Evolutionary conservation across 2,329 filamentous ascomycete genomes (phyloP).

Genomic region (Beauveria medogensis): DNA sequence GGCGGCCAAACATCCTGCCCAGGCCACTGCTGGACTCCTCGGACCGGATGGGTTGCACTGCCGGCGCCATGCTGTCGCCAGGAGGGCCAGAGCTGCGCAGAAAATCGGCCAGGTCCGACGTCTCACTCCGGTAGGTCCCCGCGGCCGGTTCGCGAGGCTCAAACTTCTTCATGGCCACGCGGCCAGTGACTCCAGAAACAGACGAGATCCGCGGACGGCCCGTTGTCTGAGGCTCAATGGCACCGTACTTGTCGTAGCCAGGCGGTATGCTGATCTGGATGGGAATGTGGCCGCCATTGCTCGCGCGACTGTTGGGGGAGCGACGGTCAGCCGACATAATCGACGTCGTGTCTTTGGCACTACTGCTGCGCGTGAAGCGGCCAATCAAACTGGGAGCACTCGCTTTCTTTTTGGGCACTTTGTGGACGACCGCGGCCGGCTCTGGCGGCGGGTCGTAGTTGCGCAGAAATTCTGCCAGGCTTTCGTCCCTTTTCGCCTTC

Average conservation of each 20-base stretch:
- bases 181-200: conserved; percentile 22
- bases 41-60: conserved; percentile 20
- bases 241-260: conserved; percentile 35
- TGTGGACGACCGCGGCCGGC: conserved; percentile 30
- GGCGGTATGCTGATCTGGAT: conserved; percentile 43
- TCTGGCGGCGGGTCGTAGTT: conserved; percentile 59
- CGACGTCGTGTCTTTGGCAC: conserved; percentile 19
- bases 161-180: conserved; percentile 49
- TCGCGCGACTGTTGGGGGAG: conserved; percentile 32
- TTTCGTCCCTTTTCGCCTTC: conserved; percentile 48
- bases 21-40: conserved; percentile 34
- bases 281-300: conserved; percentile 38
- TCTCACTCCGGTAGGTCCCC: conserved; percentile 39
- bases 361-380: conserved; percentile 39
- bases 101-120: conserved; percentile 65
- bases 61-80: conserved; percentile 24
- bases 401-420: conserved; percentile 53
- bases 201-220: conserved; percentile 16
- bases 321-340: conserved; percentile 22
- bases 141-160: conserved; percentile 44
- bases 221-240: conserved; percentile 17
- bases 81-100: conserved; percentile 61
- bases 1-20: conserved; percentile 41
- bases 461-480: conserved; percentile 64
- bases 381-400: conserved; percentile 55